These are phyloP conservation scores for Candida sp. DNA, from an alignment of 1,139 yeast species.

Conservation along the genomic window DNA sequence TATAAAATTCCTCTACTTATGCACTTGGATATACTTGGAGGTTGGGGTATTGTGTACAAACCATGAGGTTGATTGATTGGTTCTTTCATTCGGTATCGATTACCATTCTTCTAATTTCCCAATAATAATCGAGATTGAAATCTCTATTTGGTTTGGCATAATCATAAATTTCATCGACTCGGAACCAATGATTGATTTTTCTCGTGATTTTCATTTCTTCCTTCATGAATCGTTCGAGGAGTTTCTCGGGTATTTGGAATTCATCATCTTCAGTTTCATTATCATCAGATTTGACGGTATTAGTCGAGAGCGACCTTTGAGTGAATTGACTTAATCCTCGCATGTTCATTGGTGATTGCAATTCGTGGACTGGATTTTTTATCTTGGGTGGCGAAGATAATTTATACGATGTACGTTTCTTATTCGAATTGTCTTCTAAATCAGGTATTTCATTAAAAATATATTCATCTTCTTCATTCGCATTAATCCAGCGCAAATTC, in stretches of 20 bases:
- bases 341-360: constrained; percentile 10
- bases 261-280: constrained; percentile 18
- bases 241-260: constrained; percentile 36
- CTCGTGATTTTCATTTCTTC: constrained; percentile 50
- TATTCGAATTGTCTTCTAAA: constrained; percentile 10
- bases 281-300: constrained; percentile 8
- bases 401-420: constrained; percentile 11
- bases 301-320: constrained; percentile 33
- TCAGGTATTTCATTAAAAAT: constrained; percentile 55
- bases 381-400: constrained; percentile 3
- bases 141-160: constrained; percentile 9
- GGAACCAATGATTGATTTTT: constrained; percentile 54
- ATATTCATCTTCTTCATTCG: constrained; percentile 37
- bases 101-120: constrained; percentile 57
- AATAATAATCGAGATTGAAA: constrained; percentile 38
- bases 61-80: background rate
- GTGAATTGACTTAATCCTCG: constrained; percentile 29
- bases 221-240: constrained; percentile 38
- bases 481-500: constrained; percentile 54
- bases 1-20: background rate
- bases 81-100: constrained; percentile 28
- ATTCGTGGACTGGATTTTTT: background rate
- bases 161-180: constrained; percentile 31
- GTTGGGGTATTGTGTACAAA: background rate
- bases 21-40: background rate